Conservation (phyloP, 1,139 yeast genomes). For the Yamadazyma triangularis region DNA sequence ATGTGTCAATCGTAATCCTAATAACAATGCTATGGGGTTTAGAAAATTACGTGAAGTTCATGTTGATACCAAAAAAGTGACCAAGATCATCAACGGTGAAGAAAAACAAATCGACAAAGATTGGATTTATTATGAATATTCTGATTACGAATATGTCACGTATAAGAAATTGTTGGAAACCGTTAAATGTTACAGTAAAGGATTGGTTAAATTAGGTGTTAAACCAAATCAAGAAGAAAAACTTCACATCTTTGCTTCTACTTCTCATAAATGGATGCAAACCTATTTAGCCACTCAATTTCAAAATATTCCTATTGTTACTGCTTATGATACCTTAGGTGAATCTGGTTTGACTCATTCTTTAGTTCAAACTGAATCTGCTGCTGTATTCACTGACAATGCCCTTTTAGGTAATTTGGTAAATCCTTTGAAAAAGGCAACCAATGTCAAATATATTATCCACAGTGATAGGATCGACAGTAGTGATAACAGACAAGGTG, state of each 20-base stretch:
- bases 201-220: slow-evolving; percentile 72
- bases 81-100: slow-evolving; percentile 76
- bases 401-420: slow-evolving; percentile 60
- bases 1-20: slow-evolving; percentile 54
- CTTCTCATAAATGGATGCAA: slow-evolving; percentile 89
- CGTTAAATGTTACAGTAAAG: slow-evolving; percentile 63
- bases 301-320: slow-evolving; percentile 82
- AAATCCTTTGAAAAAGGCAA: slow-evolving; percentile 68
- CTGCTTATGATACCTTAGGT: slow-evolving; percentile 96
- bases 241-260: slow-evolving; percentile 79
- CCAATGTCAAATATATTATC: slow-evolving; percentile 60
- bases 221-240: slow-evolving; percentile 56
- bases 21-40: slow-evolving; percentile 66
- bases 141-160: slow-evolving; percentile 63
- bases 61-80: slow-evolving; percentile 68
- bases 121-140: slow-evolving; percentile 82
- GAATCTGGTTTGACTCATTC: slow-evolving; percentile 89
- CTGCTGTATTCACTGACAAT: slow-evolving; percentile 80
- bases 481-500: slow-evolving; percentile 59
- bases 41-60: slow-evolving; percentile 73
- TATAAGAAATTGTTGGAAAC: slow-evolving; percentile 53
- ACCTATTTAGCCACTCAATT: slow-evolving; percentile 72
- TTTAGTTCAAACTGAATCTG: slow-evolving; percentile 72
- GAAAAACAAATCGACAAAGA: slow-evolving; percentile 68
- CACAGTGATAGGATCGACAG: slow-evolving; percentile 62